phyloP scores from a whole-genome alignment of 139 green algal genomes.

The Chlamydomonas eustigma region DNA sequence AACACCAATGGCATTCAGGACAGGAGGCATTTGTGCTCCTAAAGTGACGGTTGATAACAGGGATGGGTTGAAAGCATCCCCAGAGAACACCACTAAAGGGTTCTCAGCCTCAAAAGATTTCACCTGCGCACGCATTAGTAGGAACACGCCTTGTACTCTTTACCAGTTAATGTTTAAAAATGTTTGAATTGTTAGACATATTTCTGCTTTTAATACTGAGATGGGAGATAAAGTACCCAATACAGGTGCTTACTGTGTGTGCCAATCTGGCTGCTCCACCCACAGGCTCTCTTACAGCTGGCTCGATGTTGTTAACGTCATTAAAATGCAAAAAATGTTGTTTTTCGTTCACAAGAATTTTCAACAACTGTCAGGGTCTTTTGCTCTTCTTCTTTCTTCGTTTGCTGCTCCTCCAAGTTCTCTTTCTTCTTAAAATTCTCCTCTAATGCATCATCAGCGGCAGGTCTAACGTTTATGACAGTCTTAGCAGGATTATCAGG shows the following conservation, averaged over 20 bases:
- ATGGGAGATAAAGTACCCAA: too few relatives aligned
- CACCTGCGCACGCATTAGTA: constrained; percentile 29
- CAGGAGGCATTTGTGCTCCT: constrained; percentile 71
- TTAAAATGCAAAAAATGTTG: constrained; percentile 68
- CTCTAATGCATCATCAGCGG: too few relatives aligned
- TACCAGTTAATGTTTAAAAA: background rate
- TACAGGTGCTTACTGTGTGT: constrained; percentile 1
- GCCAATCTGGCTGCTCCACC: constrained; percentile 53
- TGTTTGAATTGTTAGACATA: background rate
- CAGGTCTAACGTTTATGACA: too few relatives aligned
- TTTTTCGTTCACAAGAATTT: too few relatives aligned
- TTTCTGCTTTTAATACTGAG: background rate
- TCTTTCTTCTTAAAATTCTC: too few relatives aligned
- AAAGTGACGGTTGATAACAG: constrained; percentile 67
- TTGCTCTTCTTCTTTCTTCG: too few relatives aligned
- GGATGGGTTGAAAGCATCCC: constrained; percentile 69
- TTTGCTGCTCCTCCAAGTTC: too few relatives aligned
- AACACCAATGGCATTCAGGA: constrained; percentile 66
- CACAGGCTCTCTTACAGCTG: constrained; percentile 38
- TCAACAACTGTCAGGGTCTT: too few relatives aligned
- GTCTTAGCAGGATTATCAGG: too few relatives aligned
- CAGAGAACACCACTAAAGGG: constrained; percentile 75
- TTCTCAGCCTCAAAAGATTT: constrained; percentile 19
- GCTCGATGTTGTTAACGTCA: constrained; percentile 64
- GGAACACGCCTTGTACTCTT: background rate